phyloP scores from a whole-genome alignment of 2,329 filamentous ascomycete species.

The Trichoderma sp. region DNA sequence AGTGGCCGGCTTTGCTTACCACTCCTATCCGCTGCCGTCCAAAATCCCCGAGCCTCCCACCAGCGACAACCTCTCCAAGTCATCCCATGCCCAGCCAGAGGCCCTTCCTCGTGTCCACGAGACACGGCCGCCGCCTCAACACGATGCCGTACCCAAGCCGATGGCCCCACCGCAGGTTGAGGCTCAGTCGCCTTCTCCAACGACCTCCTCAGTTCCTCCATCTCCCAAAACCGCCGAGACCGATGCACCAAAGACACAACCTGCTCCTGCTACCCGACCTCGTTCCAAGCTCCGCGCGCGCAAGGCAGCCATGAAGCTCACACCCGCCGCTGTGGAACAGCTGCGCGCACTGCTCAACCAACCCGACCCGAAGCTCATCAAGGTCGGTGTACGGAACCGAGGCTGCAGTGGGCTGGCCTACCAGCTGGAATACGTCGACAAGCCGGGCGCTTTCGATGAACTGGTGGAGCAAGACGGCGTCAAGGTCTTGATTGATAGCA shows the following conservation, averaged over 20 bases:
- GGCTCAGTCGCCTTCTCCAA: conserved; percentile 20
- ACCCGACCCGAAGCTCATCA: conserved; percentile 87
- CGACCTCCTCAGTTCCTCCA: conserved; percentile 22
- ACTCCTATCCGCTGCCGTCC: conserved; percentile 51
- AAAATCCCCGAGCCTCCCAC: conserved; percentile 41
- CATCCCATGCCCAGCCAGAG: conserved; percentile 47
- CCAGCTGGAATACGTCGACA: conserved; percentile 92
- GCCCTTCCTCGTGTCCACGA: conserved; percentile 51
- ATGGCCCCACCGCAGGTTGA: conserved; percentile 20
- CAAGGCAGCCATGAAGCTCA: conserved; percentile 89
- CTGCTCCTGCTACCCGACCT: conserved; percentile 40
- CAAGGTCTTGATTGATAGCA: conserved; percentile 93
- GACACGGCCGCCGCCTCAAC: conserved; percentile 45
- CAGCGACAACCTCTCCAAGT: conserved; percentile 45
- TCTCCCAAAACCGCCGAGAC: conserved; percentile 49
- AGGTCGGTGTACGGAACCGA: conserved; percentile 89
- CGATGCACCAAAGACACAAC: conserved; percentile 65
- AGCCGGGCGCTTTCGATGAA: conserved; percentile 84
- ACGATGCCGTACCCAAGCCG: conserved; percentile 25
- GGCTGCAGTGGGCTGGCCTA: conserved; percentile 94
- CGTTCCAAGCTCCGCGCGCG: conserved; percentile 55
- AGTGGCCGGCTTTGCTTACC: conserved; percentile 42
- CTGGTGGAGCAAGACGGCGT: conserved; percentile 94
- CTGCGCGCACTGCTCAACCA: conserved; percentile 74
- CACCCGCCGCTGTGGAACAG: conserved; percentile 75